A percentile compares a stretch with the other conserved stretches of the same genome.
Evolutionary conservation across 352 stramenopile genomes (phyloP).

Genomic region (Phytophthora pinifolia): DNA sequence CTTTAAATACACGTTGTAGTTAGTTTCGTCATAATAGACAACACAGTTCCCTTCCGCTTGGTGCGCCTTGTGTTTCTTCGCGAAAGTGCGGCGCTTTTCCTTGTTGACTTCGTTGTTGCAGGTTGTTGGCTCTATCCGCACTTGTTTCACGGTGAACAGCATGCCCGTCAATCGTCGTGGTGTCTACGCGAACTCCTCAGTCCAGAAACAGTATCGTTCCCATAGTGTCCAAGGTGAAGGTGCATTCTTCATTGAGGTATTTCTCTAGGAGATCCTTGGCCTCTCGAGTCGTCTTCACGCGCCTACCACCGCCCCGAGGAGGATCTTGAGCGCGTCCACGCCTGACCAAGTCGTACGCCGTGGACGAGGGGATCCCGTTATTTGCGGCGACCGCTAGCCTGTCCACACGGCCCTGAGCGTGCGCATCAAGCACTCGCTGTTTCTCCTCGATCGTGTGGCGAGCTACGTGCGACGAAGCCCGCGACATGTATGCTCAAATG

Average conservation of each 20-base stretch:
- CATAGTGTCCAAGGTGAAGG: background rate
- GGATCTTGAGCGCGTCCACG: background rate
- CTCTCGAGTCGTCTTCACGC: background rate
- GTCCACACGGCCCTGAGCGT: background rate
- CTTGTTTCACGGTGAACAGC: slow-evolving; percentile 1
- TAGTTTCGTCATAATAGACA: slow-evolving; percentile 7
- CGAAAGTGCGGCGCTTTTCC: background rate
- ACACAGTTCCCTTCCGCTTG: slow-evolving; percentile 1
- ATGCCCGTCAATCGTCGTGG: background rate
- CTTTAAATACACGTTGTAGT: slow-evolving; percentile 6
- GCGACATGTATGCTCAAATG: too few relatives aligned
- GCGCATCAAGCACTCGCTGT: background rate
- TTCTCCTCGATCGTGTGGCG: too few relatives aligned
- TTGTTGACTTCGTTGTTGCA: slow-evolving; percentile 1
- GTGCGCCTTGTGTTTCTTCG: background rate
- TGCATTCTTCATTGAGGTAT: slow-evolving; percentile 1
- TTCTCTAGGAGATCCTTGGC: background rate
- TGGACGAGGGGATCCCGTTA: background rate
- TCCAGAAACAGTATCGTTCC: background rate
- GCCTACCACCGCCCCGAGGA: background rate
- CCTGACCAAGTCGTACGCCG: background rate
- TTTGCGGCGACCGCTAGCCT: background rate
- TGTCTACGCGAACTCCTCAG: background rate
- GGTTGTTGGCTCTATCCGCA: slow-evolving; percentile 1
- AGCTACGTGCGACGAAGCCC: too few relatives aligned